Evolutionary conservation across 495 filamentous ascomycete species (phyloP).

Genomic region (Poronia punctata): DNA sequence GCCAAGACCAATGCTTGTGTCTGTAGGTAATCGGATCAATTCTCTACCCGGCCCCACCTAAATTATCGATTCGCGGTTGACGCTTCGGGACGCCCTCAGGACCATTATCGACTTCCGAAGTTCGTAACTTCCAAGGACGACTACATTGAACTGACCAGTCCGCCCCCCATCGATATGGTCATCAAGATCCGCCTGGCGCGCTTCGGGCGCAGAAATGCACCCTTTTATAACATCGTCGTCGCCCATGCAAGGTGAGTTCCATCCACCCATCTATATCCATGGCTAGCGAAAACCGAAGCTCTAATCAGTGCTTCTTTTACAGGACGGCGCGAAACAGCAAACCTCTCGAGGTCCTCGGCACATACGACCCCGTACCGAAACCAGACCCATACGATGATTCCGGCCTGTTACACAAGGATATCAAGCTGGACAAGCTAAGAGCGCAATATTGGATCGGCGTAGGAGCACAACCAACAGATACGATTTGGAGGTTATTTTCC

Average conservation of each 20-base stretch:
- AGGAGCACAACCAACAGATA: slow-evolving; percentile 86
- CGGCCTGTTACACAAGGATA: slow-evolving; percentile 73
- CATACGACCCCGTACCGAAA: slow-evolving; percentile 87
- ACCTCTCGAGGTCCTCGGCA: slow-evolving; percentile 89
- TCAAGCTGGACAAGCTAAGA: slow-evolving; percentile 71
- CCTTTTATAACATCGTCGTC: slow-evolving; percentile 96
- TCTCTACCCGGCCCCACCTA: slow-evolving; percentile 19
- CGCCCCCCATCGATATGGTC: slow-evolving; percentile 58
- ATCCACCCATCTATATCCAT: slow-evolving; percentile 1
- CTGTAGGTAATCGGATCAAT: slow-evolving; percentile 31
- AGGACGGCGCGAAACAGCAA: slow-evolving; percentile 75
- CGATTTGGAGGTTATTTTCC: slow-evolving; percentile 75
- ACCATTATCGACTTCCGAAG: background rate
- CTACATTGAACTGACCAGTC: background rate
- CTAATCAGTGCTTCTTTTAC: slow-evolving; percentile 8
- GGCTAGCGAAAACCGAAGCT: background rate
- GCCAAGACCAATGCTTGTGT: too few relatives aligned
- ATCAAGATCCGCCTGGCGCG: slow-evolving; percentile 87
- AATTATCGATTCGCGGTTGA: slow-evolving; percentile 18
- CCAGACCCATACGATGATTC: slow-evolving; percentile 57
- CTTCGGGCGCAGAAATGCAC: slow-evolving; percentile 78
- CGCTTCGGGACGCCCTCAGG: background rate
- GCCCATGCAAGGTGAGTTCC: slow-evolving; percentile 77
- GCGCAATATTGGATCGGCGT: slow-evolving; percentile 96
- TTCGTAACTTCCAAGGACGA: too few relatives aligned